Conservation (phyloP, 345 rosid species). For the Erodium maritimum region DNA sequence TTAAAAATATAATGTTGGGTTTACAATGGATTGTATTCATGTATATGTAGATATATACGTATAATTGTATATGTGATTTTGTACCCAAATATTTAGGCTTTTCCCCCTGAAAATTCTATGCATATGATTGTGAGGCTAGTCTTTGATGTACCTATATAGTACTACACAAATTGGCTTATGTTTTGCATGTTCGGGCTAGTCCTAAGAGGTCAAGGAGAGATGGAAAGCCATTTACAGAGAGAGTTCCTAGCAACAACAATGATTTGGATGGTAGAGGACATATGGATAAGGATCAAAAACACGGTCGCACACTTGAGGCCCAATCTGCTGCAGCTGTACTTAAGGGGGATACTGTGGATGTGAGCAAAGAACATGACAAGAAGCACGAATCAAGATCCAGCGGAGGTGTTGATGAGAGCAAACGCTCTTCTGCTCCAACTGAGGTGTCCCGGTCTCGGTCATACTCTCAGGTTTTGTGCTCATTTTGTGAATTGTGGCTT, state of each 20-base stretch:
- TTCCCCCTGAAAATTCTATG: no score
- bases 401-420: constrained; percentile 24
- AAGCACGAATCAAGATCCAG: constrained; percentile 14
- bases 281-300: constrained; percentile 29
- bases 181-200: constrained; percentile 21
- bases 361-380: constrained; percentile 33
- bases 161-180: background rate
- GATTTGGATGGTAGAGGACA: constrained; percentile 27
- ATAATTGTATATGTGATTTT: no score
- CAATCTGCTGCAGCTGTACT: constrained; percentile 16
- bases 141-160: no score
- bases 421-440: constrained; percentile 29
- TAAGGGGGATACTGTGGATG: constrained; percentile 21
- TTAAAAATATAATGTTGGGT: no score
- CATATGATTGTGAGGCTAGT: no score
- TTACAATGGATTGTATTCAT: no score
- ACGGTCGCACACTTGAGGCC: constrained; percentile 35
- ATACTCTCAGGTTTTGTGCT: constrained; percentile 47
- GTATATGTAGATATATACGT: no score
- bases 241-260: constrained; percentile 17
- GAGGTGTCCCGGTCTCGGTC: constrained; percentile 43
- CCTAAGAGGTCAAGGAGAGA: constrained; percentile 78
- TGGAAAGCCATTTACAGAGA: constrained; percentile 46
- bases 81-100: no score
- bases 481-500: constrained; percentile 2